Base-by-base conservation (phyloP, 305 asterid genomes). In the Fraxinus platypoda region DNA sequence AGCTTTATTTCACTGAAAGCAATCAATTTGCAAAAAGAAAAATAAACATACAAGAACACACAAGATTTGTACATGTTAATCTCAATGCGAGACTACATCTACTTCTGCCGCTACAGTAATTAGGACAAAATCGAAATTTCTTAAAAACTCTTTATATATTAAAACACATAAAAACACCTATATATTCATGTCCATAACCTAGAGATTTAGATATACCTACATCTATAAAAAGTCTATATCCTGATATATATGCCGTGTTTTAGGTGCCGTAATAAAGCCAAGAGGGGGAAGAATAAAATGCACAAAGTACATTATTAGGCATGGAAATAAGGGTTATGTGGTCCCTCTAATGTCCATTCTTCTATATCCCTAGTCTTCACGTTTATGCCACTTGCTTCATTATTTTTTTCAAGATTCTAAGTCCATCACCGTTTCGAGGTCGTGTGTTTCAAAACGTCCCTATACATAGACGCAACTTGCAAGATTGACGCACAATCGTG, bases 281-380 rank as follows among this genome's bases (percentile, higher is more conserved):
- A 80, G 82, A 25, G 17, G 62, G 62, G 62, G 76, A 80, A 77
- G 31, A 62, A 83, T 43, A 85, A 82, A 15, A 31, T 28, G 74
- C 74, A 6, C 64, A 0, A 62, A 74, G 17, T 83, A 78, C 52
- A 83, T 81, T 81, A 87, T 86, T 82, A 80, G 89, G 87, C 83
- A 88, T 84, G 90, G 86, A 74, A 78, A 80, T 33, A 77, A 84
- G 15, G 83, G 83, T 62, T 76, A 41, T 19, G 74, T 80, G 87
- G 87, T 84, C 88, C 88, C 83, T 17, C 19, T 77, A 81, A 84
- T 28, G 87, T 80, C 90, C 90, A 80, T 83, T 52, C 79, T 81
- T 78, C 13, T 71, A 79, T 54, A 73, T 78, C 84, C 86, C 87
- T 74, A 66, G 35, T 73, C 31, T 17, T 79, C 83, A 85, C 90